Base-by-base conservation (phyloP, 1,284 basidiomycete genomes). In the Cryptococcus deneoformans region DNA sequence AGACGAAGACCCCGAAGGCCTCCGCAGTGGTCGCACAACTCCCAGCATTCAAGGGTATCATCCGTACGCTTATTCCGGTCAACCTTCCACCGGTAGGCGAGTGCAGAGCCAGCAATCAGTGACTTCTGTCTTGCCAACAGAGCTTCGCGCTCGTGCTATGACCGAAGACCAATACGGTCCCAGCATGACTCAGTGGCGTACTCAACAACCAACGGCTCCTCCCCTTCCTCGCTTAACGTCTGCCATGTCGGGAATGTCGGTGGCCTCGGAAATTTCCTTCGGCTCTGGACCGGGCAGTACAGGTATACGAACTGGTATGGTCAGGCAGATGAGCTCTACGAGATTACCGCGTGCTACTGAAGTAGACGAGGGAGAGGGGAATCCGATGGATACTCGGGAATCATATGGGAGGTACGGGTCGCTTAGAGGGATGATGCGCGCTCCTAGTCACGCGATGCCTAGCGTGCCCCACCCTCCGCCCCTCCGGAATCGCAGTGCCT, bases 81-180 rank as follows among this genome's bases (percentile, higher is more conserved):
- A 3, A 60, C 66, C 46, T 35, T 51, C 39, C 69, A 82, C 9
- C 53, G 66, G 61, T 85, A 70, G 80, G 58, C 82, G 80, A 52
- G 86, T 81, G 14, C 81, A 84, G 57, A 84, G 80, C 59, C 71
- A 73, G 52, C 73, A 83, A 67, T 84, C 79, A 62, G 81, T 85
- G 71, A 83, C 84, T 6, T 76, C 82, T 14, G 85, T 86, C 42
- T 70, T 76, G 56, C 83, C 84, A 53, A 83, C 76, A 20, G 74
- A 76, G 82, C 62, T 75, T 77, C 29, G 77, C 67, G 58, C 69
- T 16, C 81, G 88, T 43, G 86, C 86, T n/a, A 82, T 85, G 62
- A 88, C 88, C 10, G 88, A 90, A 69, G 87, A 88, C 69, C 80
- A 82, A 53, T 85, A 83, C 62, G 85, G 87, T 2, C 79, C 83